Conservation (phyloP, 2,329 filamentous ascomycete species). For the Colletotrichum tabaci region DNA sequence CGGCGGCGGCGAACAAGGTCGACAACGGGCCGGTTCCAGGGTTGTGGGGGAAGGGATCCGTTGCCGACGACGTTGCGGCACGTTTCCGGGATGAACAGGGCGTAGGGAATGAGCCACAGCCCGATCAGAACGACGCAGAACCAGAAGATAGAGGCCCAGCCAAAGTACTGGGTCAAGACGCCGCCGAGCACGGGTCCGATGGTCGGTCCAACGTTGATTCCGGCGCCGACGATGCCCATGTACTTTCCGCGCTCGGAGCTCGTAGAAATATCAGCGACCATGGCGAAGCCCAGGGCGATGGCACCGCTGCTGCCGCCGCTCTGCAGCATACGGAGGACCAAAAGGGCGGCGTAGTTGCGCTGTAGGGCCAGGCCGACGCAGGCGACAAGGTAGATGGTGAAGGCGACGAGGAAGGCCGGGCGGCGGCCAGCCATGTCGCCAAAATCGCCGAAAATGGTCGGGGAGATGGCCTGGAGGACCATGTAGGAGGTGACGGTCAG, state of each 20-base stretch:
- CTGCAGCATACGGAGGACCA: conserved; percentile 75
- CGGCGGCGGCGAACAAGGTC: conserved; percentile 61
- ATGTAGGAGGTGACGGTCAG: conserved; percentile 72
- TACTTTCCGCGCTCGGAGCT: conserved; percentile 80
- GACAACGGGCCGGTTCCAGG: conserved; percentile 71
- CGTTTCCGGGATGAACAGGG: conserved; percentile 72
- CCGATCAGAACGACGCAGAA: conserved; percentile 72
- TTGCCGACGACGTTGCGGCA: conserved; percentile 73
- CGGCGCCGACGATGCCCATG: conserved; percentile 76
- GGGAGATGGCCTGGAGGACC: conserved; percentile 75
- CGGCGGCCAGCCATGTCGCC: conserved; percentile 73
- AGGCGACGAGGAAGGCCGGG: conserved; percentile 73
- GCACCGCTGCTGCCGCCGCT: conserved; percentile 77
- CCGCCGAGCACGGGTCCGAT: conserved; percentile 76
- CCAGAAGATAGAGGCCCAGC: conserved; percentile 80
- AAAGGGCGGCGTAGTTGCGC: conserved; percentile 68
- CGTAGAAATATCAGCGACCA: conserved; percentile 80
- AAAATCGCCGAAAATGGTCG: conserved; percentile 73
- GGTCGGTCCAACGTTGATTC: conserved; percentile 69
- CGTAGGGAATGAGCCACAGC: conserved; percentile 67
- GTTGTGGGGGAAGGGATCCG: conserved; percentile 71
- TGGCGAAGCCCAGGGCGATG: conserved; percentile 78
- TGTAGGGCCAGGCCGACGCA: conserved; percentile 74
- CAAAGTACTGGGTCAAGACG: conserved; percentile 73
- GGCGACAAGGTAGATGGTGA: conserved; percentile 70